These are phyloP conservation scores for Acacia confusa DNA, from an alignment of 306 rosid genomes.

Conservation along the genomic window DNA sequence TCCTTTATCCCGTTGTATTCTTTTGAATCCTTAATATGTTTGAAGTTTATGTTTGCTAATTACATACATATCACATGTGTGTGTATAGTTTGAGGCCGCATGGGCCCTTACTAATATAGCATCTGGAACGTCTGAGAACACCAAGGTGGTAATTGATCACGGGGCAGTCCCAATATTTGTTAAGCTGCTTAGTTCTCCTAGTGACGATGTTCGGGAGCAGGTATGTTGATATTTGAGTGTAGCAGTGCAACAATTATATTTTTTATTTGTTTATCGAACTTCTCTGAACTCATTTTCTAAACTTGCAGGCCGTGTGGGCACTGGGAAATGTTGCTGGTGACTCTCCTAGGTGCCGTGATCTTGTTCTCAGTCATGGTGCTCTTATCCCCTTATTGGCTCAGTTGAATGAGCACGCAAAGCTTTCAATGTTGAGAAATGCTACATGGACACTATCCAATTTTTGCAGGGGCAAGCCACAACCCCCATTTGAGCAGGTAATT, in stretches of 20 bases:
- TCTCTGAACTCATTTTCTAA: neutral
- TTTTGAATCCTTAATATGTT: neutral
- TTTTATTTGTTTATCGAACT: neutral
- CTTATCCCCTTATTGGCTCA: conserved; percentile 70
- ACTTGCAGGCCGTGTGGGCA: conserved; percentile 87
- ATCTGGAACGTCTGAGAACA: conserved; percentile 89
- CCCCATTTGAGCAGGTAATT: conserved; percentile 76
- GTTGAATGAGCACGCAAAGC: conserved; percentile 91
- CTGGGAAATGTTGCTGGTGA: conserved; percentile 97
- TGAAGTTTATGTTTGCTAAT: conserved; percentile 4
- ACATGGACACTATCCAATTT: conserved; percentile 94
- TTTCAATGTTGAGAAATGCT: conserved; percentile 92
- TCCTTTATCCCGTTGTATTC: neutral
- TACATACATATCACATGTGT: neutral
- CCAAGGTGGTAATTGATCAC: conserved; percentile 88
- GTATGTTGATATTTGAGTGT: conserved; percentile 36
- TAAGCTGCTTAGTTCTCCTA: conserved; percentile 81
- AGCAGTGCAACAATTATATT: neutral
- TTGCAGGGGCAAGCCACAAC: conserved; percentile 96
- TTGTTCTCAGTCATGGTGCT: conserved; percentile 82
- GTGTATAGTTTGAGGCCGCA: conserved; percentile 83
- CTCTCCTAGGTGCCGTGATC: conserved; percentile 93
- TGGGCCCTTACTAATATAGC: conserved; percentile 98
- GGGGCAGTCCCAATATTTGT: conserved; percentile 93
- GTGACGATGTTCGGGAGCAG: conserved; percentile 98